A percentile compares a stretch with the other conserved stretches of the same genome.
Conservation (phyloP, 805 yeast genomes). For the Metschnikowia picachoensis region DNA sequence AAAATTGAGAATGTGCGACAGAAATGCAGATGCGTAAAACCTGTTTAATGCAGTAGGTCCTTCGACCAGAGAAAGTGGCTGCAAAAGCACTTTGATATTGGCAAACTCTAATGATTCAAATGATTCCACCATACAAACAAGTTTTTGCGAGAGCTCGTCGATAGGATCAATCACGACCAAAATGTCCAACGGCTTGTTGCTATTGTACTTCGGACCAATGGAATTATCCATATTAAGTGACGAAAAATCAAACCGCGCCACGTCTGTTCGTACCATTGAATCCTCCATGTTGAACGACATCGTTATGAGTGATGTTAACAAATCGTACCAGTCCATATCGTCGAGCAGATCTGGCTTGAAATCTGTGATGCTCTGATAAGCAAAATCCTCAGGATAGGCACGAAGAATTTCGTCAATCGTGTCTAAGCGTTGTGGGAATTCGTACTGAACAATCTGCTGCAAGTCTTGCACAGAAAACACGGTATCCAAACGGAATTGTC, state of each 20-base stretch:
- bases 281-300: conserved; percentile 43
- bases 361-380: conserved; percentile 15
- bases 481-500: conserved; percentile 39
- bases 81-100: conserved; percentile 49
- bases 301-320: conserved; percentile 40
- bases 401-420: conserved; percentile 26
- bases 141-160: conserved; percentile 62
- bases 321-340: conserved; percentile 46
- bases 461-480: conserved; percentile 26
- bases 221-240: conserved; percentile 27
- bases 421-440: conserved; percentile 42
- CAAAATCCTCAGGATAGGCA: conserved; percentile 26
- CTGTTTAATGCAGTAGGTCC: conserved; percentile 50
- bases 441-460: conserved; percentile 42
- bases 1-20: conserved; percentile 30
- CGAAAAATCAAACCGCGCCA: conserved; percentile 46
- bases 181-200: conserved; percentile 46
- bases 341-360: conserved; percentile 13
- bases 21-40: conserved; percentile 50
- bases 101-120: conserved; percentile 46
- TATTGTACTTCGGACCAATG: conserved; percentile 21
- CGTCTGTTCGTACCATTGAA: conserved; percentile 36
- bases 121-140: conserved; percentile 43
- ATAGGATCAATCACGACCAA: conserved; percentile 68
- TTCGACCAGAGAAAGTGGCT: conserved; percentile 46